Conservation (phyloP, 2,329 filamentous ascomycete species). For the Thelonectria discophora region DNA sequence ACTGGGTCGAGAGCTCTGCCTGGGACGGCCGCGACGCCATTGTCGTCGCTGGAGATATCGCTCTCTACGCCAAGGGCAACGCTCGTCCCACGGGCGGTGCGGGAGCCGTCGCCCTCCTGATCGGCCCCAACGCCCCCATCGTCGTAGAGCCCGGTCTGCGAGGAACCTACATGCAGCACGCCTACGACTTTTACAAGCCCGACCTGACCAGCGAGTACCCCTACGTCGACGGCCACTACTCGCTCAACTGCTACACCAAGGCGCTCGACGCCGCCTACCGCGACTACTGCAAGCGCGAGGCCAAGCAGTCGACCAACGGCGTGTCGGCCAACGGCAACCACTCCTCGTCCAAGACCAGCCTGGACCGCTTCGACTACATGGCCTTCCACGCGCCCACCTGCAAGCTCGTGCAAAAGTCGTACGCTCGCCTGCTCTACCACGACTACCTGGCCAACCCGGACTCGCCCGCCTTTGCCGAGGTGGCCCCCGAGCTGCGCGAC, state of each 20-base stretch:
- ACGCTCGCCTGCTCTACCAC: conserved; percentile 84
- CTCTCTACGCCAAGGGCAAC: conserved; percentile 84
- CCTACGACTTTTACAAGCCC: conserved; percentile 92
- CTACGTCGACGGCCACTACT: conserved; percentile 85
- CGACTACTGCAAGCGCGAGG: conserved; percentile 80
- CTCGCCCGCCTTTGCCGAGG: conserved; percentile 74
- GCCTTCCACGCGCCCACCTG: conserved; percentile 86
- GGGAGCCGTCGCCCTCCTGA: conserved; percentile 79
- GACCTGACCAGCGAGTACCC: conserved; percentile 89
- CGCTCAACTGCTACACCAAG: conserved; percentile 81
- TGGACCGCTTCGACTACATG: conserved; percentile 87
- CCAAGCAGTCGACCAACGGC: conserved; percentile 64
- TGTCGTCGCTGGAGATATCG: conserved; percentile 84
- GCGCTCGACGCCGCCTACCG: conserved; percentile 84
- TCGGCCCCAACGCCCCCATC: conserved; percentile 80
- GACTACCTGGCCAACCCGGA: conserved; percentile 80
- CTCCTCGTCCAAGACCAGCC: conserved; percentile 66
- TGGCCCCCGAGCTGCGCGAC: conserved; percentile 78
- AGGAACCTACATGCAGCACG: conserved; percentile 82
- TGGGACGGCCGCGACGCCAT: conserved; percentile 87
- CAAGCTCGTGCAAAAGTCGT: conserved; percentile 88
- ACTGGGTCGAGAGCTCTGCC: conserved; percentile 87
- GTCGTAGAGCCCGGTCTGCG: conserved; percentile 81
- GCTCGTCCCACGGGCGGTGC: conserved; percentile 84
- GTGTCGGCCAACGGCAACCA: conserved; percentile 56